phyloP scores from a whole-genome alignment of 768 basidiomycete genomes.

The Tricholoma hemisulphureum region DNA sequence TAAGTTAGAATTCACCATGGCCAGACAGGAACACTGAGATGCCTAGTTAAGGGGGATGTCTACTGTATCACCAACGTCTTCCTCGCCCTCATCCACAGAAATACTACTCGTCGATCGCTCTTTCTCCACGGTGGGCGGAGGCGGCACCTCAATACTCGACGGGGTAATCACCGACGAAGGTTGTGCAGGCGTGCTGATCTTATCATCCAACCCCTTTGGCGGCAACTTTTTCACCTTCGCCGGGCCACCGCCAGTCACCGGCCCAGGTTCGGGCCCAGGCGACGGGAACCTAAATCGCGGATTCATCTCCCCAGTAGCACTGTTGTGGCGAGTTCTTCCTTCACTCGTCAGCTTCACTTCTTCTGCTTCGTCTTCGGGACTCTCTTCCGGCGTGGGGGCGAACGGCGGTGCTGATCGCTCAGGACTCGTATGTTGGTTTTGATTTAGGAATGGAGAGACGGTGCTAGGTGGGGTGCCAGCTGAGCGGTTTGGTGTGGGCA shows the following conservation, averaged over 20 bases:
- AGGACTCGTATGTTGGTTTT: constrained; percentile 29
- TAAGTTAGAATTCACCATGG: neutral
- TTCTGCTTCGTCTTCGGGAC: constrained; percentile 34
- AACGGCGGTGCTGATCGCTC: constrained; percentile 31
- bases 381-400: constrained; percentile 55
- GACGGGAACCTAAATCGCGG: constrained; percentile 71
- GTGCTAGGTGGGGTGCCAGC: constrained; percentile 41
- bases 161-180: constrained; percentile 47
- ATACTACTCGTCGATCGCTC: constrained; percentile 43
- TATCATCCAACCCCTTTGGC: constrained; percentile 28
- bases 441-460: constrained; percentile 40
- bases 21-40: too few relatives aligned
- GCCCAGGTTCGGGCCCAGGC: too few relatives aligned
- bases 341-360: constrained; percentile 25
- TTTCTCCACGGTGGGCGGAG: constrained; percentile 78
- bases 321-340: constrained; percentile 39
- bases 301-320: constrained; percentile 75
- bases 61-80: constrained; percentile 77
- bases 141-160: constrained; percentile 71
- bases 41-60: constrained; percentile 60
- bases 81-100: constrained; percentile 54
- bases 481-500: constrained; percentile 58
- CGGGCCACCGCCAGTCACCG: constrained; percentile 4
- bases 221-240: constrained; percentile 22
- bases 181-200: constrained; percentile 11